Base-by-base conservation (phyloP, 192 early-diverging fungal species). In the Coemansia sp. region DNA sequence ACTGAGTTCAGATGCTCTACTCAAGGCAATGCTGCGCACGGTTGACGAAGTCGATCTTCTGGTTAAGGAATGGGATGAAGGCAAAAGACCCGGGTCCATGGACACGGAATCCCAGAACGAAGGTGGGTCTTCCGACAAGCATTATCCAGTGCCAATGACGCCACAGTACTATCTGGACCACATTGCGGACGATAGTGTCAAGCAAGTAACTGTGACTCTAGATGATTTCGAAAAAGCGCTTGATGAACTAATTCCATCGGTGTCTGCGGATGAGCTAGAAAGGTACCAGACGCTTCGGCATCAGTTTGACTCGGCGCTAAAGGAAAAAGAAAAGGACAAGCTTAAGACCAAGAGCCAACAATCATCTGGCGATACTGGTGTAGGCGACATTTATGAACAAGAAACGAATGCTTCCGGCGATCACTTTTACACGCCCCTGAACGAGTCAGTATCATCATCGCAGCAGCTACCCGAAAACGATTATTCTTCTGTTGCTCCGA, bases 1-100 rank as follows among this genome's bases (percentile, higher is more conserved):
- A 0, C 81, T 99, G 37, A 98, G 95, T 69, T 94, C 97, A 21
- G 96, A 98, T 71, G 93, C 97, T 0, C 92, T 96, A 84, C 84
- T 99, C 12, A 96, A 98, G 67, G 95, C 97, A 12, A 97, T 99
- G 88, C 77, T 91, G 13, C 87, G 96, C 46, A 92, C 88, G 0
- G 95, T 97, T 12, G 82, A 90, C 33, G 62, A 79, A 0, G 88
- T 95, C 13, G 89, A 91, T 53, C 35, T 37, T 12, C 69, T 84
- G 61, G 84, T 88, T 63, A 65, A 63, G 2, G 58, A 75, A 29
- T 81, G 74, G 73, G 73, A 82, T 31, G 60, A 64, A 20, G 34
- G 60, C 34, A 23, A 46, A 57, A 43, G n/a, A 30, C 33, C 16
- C 18, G 42, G 15, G 0, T 2, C 40, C 39, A 29, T 12, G 25